Evolutionary conservation across 768 basidiomycete species (phyloP).

Genomic region (Cystofilobasidium bisporidii): DNA sequence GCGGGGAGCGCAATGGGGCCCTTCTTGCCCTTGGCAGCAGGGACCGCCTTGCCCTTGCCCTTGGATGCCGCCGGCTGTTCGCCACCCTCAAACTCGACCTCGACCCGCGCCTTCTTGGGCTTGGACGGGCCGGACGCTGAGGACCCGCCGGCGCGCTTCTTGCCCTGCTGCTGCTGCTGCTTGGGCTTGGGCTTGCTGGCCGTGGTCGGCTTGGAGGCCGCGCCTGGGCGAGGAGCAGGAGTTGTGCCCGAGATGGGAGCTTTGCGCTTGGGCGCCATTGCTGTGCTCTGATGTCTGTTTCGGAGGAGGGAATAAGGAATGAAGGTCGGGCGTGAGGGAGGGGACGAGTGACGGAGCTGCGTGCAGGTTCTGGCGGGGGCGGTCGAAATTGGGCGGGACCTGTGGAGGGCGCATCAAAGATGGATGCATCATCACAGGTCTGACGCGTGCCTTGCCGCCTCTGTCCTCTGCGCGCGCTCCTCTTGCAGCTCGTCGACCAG

Average conservation of each 20-base stretch:
- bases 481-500: no score
- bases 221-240: background rate
- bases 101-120: conserved; percentile 26
- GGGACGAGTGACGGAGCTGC: no score
- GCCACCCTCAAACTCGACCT: conserved; percentile 19
- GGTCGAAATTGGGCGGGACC: background rate
- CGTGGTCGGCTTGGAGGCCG: conserved; percentile 6
- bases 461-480: no score
- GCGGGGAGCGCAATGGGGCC: background rate
- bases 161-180: background rate
- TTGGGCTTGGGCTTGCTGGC: background rate
- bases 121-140: background rate
- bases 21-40: conserved; percentile 24
- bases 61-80: conserved; percentile 12
- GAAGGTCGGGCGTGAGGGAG: no score
- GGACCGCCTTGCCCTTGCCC: no score
- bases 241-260: conserved; percentile 15
- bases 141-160: background rate
- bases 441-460: no score
- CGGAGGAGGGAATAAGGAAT: background rate
- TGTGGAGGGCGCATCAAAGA: no score
- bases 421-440: no score
- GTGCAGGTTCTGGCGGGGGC: background rate
- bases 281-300: no score
- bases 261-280: conserved; percentile 29